These are phyloP conservation scores for Nakazawaea ambrosiae DNA, from an alignment of 805 yeast genomes.

Conservation along the genomic window DNA sequence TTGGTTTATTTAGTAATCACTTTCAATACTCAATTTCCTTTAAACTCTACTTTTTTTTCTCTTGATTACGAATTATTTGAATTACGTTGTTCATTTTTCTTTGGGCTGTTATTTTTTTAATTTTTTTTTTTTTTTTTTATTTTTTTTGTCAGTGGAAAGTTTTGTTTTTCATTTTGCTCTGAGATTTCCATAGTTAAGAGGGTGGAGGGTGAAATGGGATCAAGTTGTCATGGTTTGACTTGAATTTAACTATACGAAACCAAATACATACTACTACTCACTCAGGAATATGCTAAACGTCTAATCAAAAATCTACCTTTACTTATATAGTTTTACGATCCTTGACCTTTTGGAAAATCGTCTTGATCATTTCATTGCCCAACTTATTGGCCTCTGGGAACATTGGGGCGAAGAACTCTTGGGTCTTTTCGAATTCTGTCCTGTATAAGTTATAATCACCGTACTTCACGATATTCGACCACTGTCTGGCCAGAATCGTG, in stretches of 20 bases:
- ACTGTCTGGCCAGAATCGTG: constrained; percentile 80
- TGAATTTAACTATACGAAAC: no score
- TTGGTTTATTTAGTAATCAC: no score
- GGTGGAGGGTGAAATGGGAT: neutral
- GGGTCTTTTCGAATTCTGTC: constrained; percentile 69
- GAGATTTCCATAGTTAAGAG: neutral
- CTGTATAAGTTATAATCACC: constrained; percentile 72
- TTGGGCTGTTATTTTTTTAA: no score
- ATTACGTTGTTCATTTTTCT: no score
- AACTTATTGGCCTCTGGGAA: constrained; percentile 79
- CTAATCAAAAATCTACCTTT: no score
- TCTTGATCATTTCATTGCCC: constrained; percentile 92
- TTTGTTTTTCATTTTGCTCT: neutral
- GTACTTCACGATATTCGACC: constrained; percentile 76
- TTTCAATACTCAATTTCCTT: no score
- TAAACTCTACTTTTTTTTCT: no score
- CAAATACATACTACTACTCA: no score
- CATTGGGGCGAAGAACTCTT: constrained; percentile 79
- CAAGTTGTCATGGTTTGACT: no score
- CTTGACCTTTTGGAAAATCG: constrained; percentile 40
- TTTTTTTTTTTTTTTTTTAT: constrained; percentile 3
- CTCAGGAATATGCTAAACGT: no score
- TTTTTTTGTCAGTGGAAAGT: neutral
- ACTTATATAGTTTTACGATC: no score
- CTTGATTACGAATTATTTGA: no score